These are phyloP conservation scores for Venustampulla echinocandica DNA, from an alignment of 495 filamentous ascomycete species.

Conservation along the genomic window DNA sequence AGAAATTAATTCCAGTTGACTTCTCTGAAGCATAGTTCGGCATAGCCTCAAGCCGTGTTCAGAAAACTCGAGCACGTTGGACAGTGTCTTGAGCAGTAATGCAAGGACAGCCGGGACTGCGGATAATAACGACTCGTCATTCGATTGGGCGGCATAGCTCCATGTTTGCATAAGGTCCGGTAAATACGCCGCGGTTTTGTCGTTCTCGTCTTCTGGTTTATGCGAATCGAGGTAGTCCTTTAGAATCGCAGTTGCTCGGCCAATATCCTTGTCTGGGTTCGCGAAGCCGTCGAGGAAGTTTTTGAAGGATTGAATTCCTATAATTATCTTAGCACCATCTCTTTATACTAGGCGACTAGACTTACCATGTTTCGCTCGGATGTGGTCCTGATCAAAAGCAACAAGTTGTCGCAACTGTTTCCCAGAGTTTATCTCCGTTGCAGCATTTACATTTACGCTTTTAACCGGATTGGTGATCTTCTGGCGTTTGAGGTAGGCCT, in stretches of 20 bases:
- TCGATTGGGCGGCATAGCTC: constrained; percentile 61
- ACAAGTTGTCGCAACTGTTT: constrained; percentile 55
- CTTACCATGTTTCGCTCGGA: constrained; percentile 54
- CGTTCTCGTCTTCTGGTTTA: constrained; percentile 45
- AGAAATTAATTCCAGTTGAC: constrained; percentile 62
- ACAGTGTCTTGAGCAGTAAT: constrained; percentile 65
- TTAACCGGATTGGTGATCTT: constrained; percentile 14
- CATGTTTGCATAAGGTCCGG: constrained; percentile 70
- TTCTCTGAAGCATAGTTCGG: constrained; percentile 62
- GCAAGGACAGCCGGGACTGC: constrained; percentile 67
- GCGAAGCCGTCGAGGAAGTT: constrained; percentile 59
- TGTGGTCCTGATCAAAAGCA: constrained; percentile 56
- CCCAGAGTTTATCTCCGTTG: constrained; percentile 47
- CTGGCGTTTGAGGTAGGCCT: constrained; percentile 24
- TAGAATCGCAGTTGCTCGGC: constrained; percentile 51
- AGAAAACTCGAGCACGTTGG: constrained; percentile 58
- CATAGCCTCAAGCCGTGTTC: constrained; percentile 63
- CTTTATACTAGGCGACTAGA: not conserved
- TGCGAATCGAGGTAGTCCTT: constrained; percentile 65
- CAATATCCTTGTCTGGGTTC: constrained; percentile 38
- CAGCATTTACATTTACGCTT: not conserved
- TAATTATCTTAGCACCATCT: constrained; percentile 11
- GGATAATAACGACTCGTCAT: constrained; percentile 66
- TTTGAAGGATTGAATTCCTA: constrained; percentile 71
- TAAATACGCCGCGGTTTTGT: constrained; percentile 51